Base-by-base conservation (phyloP, 345 rosid genomes). In the Citrus trifoliata region DNA sequence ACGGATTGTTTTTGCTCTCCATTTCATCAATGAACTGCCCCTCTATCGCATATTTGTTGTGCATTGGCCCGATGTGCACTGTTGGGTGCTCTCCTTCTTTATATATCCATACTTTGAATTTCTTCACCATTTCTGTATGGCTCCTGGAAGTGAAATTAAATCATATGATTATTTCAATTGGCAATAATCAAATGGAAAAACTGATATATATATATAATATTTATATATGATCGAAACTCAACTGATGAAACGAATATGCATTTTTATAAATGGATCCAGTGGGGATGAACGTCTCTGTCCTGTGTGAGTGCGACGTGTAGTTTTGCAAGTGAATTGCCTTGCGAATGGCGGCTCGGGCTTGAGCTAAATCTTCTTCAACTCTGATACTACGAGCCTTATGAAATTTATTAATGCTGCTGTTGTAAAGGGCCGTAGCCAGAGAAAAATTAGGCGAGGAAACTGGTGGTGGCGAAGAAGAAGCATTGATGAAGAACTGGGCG, bases 241-340 rank as follows among this genome's bases (percentile, higher is more conserved):
- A 93, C 97, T 89, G 98, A 72, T 92, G 95, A 87, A 93, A 93
- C 24, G 95, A 90, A 42, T 80, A 76, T 0, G 90, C 73, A 68
- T 90, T 93, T 81, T 92, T 85, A 81, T 93, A 93, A 53, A 88
- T 64, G 14, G 82, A 63, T 38, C 97, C 97, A 63, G 78, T 77
- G 24, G 98, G 95, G 30, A 87, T 28, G 71, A 73, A 92, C 0
- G 53, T 80, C 30, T 88, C 87, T 21, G 80, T 76, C 46, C 76
- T 72, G 16, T 86, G 82, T 4, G 94, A 88, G 19, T 86, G 81
- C 2, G 94, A 87, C 14, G 85, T 74, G 58, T 80, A 88, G 74
- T 83, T 93, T 63, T 62, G 78, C 25, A 40, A 35, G 46, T 48
- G 80, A 69, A 90, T 65, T 22, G 97, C 97, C 56, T 76, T 63